Conservation (phyloP, 768 basidiomycete species). For the Boletus tylopilopsis region DNA sequence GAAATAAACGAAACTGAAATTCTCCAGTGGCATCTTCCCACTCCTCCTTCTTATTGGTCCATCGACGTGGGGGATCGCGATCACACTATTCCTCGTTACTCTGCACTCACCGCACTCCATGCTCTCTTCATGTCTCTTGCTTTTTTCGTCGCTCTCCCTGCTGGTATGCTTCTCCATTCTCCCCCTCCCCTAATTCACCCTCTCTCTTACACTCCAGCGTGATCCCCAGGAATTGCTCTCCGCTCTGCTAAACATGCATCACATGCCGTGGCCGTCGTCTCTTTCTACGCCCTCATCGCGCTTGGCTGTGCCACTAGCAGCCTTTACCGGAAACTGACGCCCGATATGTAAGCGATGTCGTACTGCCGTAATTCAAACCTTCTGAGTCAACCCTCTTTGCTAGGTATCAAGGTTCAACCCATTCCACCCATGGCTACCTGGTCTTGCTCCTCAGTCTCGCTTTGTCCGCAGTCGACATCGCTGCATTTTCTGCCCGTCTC, state of each 20-base stretch:
- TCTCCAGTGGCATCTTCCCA: conserved; percentile 57
- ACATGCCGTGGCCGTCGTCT: conserved; percentile 52
- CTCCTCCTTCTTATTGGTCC: conserved; percentile 80
- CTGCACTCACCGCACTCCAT: conserved; percentile 72
- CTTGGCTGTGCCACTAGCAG: conserved; percentile 67
- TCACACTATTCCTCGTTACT: conserved; percentile 44
- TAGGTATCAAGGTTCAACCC: conserved; percentile 69
- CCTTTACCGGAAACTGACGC: conserved; percentile 75
- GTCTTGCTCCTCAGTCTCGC: conserved; percentile 43
- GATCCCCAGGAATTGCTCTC: conserved; percentile 64
- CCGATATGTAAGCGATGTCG: conserved; percentile 68
- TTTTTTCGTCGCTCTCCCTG: conserved; percentile 80
- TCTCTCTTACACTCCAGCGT: background rate
- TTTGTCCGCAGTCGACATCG: conserved; percentile 53
- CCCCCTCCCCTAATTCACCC: background rate
- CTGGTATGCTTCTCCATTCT: conserved; percentile 47
- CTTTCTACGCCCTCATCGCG: conserved; percentile 57
- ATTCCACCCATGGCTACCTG: conserved; percentile 61
- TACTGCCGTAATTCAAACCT: conserved; percentile 15
- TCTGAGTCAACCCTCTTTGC: background rate
- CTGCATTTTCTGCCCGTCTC: conserved; percentile 47
- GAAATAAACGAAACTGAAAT: conserved; percentile 78
- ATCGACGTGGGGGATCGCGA: conserved; percentile 64
- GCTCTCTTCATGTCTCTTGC: conserved; percentile 70
- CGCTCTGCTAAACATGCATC: conserved; percentile 71